phyloP scores from a whole-genome alignment of 208 protist species.

The Herpetomonas muscarum region DNA sequence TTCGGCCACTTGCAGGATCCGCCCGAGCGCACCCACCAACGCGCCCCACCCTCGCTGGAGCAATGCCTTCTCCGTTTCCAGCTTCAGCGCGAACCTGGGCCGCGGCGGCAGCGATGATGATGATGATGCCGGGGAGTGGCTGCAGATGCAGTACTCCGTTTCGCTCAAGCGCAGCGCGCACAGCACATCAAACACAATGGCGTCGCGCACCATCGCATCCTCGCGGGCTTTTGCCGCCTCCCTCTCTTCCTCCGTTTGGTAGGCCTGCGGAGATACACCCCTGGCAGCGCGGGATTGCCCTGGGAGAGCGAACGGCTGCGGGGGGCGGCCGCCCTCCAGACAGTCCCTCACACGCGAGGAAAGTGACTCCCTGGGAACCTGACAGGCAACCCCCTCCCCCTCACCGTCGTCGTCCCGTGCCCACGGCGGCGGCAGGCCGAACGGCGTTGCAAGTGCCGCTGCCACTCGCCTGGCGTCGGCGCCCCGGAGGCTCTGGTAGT shows the following conservation, averaged over 20 bases:
- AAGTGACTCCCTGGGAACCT: no score
- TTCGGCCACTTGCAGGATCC: constrained; percentile 30
- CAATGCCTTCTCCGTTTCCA: constrained; percentile 1
- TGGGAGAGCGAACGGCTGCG: no score
- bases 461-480: no score
- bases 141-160: constrained; percentile 25
- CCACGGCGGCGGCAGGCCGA: no score
- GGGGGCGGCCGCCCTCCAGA: no score
- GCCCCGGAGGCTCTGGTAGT: no score
- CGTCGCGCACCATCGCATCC: neutral
- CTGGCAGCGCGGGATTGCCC: no score
- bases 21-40: constrained; percentile 15
- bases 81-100: constrained; percentile 12
- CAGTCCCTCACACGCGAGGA: no score
- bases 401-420: no score
- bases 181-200: constrained; percentile 58
- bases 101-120: constrained; percentile 7
- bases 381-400: no score
- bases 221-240: neutral
- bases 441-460: no score
- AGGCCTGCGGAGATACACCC: no score
- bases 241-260: neutral
- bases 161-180: constrained; percentile 49
- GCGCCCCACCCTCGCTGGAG: constrained; percentile 7
- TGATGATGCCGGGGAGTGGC: neutral